Conservation (phyloP, 768 basidiomycete species). For the Rhizopogon vesiculosus region DNA sequence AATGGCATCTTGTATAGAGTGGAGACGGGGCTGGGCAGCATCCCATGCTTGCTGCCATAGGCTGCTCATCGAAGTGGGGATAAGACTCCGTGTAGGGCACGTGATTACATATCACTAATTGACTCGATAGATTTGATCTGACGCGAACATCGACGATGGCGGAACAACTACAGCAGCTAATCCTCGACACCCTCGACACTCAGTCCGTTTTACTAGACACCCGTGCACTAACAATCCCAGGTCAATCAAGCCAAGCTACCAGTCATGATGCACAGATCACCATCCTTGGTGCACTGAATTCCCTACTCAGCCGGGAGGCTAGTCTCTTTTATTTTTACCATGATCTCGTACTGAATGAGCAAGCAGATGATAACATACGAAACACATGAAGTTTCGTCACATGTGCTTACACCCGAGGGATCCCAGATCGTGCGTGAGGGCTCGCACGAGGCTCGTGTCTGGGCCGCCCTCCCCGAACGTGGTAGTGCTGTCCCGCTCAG, state of each 20-base stretch:
- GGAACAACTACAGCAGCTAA: slow-evolving; percentile 73
- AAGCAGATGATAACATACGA: slow-evolving; percentile 79
- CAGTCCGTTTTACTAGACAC: slow-evolving; percentile 61
- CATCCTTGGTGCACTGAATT: slow-evolving; percentile 90
- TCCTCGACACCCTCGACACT: slow-evolving; percentile 68
- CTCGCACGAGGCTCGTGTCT: slow-evolving; percentile 94
- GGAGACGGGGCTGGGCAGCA: slow-evolving; percentile 49
- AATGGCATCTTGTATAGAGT: slow-evolving; percentile 40
- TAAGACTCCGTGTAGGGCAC: slow-evolving; percentile 1
- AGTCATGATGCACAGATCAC: slow-evolving; percentile 76
- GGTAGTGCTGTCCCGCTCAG: slow-evolving; percentile 67
- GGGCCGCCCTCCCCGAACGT: slow-evolving; percentile 73
- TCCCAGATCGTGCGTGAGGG: slow-evolving; percentile 70
- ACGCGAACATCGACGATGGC: slow-evolving; percentile 43
- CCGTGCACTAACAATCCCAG: slow-evolving; percentile 62
- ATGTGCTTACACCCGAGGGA: slow-evolving; percentile 82
- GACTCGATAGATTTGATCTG: slow-evolving; percentile 4
- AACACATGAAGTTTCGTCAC: slow-evolving; percentile 68
- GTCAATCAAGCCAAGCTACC: slow-evolving; percentile 48
- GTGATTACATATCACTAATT: slow-evolving; percentile 10
- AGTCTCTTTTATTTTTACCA: slow-evolving; percentile 17
- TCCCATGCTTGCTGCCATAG: slow-evolving; percentile 65
- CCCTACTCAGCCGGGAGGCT: slow-evolving; percentile 81
- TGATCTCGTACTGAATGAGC: slow-evolving; percentile 10
- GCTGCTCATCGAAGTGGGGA: slow-evolving; percentile 1